A percentile compares a stretch with the other conserved stretches of the same genome.
phyloP scores from a whole-genome alignment of 805 yeast species.

The Jamesozyma lodderae region DNA sequence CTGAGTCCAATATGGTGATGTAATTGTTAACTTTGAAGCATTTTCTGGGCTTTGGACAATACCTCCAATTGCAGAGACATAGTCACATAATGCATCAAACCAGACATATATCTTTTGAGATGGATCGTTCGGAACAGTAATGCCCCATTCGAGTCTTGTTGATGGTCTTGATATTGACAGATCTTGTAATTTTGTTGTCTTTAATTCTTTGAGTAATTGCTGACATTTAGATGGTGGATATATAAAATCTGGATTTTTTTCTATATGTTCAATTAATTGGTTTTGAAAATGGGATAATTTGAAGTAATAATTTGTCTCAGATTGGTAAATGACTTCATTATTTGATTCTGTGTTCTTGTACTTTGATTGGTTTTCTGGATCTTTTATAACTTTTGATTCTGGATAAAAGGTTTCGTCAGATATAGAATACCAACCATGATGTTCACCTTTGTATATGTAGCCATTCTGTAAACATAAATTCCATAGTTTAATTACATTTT shows the following conservation, averaged over 20 bases:
- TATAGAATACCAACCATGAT: slow-evolving; percentile 89
- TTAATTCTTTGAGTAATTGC: slow-evolving; percentile 51
- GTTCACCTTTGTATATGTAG: slow-evolving; percentile 70
- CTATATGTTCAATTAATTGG: slow-evolving; percentile 39
- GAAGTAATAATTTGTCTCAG: slow-evolving; percentile 85
- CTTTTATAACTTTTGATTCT: slow-evolving; percentile 53
- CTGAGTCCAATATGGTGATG: slow-evolving; percentile 18
- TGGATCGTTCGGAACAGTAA: slow-evolving; percentile 72
- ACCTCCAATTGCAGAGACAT: slow-evolving; percentile 64
- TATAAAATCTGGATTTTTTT: slow-evolving; percentile 49
- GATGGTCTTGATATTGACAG: slow-evolving; percentile 83
- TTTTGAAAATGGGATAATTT: slow-evolving; percentile 53
- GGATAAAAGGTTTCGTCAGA: slow-evolving; percentile 94
- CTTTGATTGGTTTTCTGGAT: slow-evolving; percentile 19
- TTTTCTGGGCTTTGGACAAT: slow-evolving; percentile 29
- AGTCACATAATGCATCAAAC: slow-evolving; percentile 91
- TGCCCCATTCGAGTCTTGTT: slow-evolving; percentile 77
- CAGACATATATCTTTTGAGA: slow-evolving; percentile 85
- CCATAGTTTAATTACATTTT: slow-evolving; percentile 68
- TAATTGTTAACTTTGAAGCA: background rate
- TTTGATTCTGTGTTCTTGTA: slow-evolving; percentile 52
- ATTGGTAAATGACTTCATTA: slow-evolving; percentile 62
- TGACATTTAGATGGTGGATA: slow-evolving; percentile 50
- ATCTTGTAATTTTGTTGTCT: slow-evolving; percentile 43
- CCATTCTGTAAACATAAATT: slow-evolving; percentile 46